Percentiles rank a stretch among this genome's conserved stretches.
Evolutionary conservation across 345 rosid genomes (phyloP).

Genomic region (Citrus trifoliata): DNA sequence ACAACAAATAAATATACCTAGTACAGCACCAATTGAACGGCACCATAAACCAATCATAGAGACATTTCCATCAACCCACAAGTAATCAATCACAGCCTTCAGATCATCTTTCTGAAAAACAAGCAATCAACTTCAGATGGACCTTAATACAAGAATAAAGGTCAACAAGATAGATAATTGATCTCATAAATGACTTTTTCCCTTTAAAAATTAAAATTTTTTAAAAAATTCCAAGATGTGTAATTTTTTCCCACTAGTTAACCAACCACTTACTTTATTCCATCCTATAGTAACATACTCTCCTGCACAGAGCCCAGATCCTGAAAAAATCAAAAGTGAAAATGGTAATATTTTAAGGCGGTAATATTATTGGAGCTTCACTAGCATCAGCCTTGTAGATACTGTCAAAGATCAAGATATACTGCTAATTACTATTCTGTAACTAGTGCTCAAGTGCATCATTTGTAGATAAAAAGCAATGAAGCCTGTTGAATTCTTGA

Average conservation of each 20-base stretch:
- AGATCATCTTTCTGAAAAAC: constrained; percentile 81
- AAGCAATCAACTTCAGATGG: constrained; percentile 17
- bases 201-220: background rate
- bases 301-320: constrained; percentile 86
- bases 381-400: constrained; percentile 97
- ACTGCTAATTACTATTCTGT: constrained; percentile 14
- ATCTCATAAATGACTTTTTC: background rate
- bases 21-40: constrained; percentile 93
- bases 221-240: background rate
- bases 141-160: background rate
- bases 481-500: background rate
- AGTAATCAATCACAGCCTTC: constrained; percentile 71
- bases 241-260: constrained; percentile 10
- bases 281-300: constrained; percentile 86
- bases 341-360: constrained; percentile 86
- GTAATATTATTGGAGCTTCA: constrained; percentile 84
- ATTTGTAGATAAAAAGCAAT: background rate
- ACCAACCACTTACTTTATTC: constrained; percentile 50
- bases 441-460: background rate
- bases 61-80: constrained; percentile 84
- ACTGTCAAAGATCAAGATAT: constrained; percentile 45
- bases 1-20: constrained; percentile 38
- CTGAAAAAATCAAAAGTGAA: constrained; percentile 86
- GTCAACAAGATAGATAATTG: too few species aligned
- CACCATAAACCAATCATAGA: constrained; percentile 93